Percentiles rank a stretch among this genome's conserved stretches.
Evolutionary conservation across 768 basidiomycete genomes (phyloP).

Genomic region (Suillus weaverae): DNA sequence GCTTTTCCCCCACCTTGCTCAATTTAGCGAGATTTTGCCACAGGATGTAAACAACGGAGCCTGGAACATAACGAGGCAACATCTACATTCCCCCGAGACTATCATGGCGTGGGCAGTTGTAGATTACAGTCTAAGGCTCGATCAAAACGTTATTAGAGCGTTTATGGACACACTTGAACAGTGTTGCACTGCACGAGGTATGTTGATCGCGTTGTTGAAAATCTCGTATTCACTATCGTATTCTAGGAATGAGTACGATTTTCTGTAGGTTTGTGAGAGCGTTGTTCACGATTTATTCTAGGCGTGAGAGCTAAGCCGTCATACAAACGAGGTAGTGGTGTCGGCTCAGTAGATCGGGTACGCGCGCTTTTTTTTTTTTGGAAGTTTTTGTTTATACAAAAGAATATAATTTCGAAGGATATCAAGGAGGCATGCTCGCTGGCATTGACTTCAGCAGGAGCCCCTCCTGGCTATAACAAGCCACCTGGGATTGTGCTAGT

Average conservation of each 20-base stretch:
- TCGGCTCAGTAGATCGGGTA: slow-evolving; percentile 1
- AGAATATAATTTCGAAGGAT: slow-evolving; percentile 19
- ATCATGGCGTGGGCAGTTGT: slow-evolving; percentile 41
- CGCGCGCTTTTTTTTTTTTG: neutral
- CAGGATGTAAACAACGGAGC: slow-evolving; percentile 26
- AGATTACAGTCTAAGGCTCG: slow-evolving; percentile 22
- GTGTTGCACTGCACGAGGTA: slow-evolving; percentile 34
- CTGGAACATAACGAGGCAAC: slow-evolving; percentile 39
- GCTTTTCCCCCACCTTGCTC: neutral
- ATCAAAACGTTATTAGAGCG: slow-evolving; percentile 7
- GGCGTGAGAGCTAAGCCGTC: slow-evolving; percentile 7
- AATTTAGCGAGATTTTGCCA: slow-evolving; percentile 13
- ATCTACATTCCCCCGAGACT: slow-evolving; percentile 26
- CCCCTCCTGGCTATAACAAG: slow-evolving; percentile 1
- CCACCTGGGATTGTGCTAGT: slow-evolving; percentile 43
- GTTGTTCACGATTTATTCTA: neutral
- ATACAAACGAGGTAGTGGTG: slow-evolving; percentile 6
- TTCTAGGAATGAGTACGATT: slow-evolving; percentile 27
- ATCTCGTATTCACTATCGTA: neutral
- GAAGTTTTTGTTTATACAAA: neutral
- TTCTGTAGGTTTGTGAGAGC: neutral
- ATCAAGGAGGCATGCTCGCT: slow-evolving; percentile 15
- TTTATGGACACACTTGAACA: slow-evolving; percentile 27
- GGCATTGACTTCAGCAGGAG: neutral
- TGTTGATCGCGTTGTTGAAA: slow-evolving; percentile 2